These are phyloP conservation scores for Cutaneotrichosporon cyanovorans DNA, from an alignment of 1,284 basidiomycete species.

Conservation along the genomic window DNA sequence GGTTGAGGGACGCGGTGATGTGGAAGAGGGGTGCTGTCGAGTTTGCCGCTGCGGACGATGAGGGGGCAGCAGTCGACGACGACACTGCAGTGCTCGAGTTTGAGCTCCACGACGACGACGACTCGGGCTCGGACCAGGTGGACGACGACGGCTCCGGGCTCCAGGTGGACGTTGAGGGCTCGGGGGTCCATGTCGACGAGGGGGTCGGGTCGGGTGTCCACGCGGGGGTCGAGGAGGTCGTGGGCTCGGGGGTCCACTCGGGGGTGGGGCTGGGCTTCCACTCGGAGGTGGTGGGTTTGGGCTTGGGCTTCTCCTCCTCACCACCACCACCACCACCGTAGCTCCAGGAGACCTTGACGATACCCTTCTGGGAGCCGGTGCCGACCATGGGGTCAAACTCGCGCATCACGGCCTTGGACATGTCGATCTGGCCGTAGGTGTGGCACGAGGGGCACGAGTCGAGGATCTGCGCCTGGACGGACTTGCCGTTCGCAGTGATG, in stretches of 20 bases:
- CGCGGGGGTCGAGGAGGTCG: conserved; percentile 26
- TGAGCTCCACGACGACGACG: conserved; percentile 23
- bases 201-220: conserved; percentile 17
- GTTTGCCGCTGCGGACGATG: not conserved
- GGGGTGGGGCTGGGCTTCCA: conserved; percentile 3
- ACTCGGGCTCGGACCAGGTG: conserved; percentile 11
- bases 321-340: not conserved
- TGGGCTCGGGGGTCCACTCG: conserved; percentile 7
- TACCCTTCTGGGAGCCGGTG: not conserved
- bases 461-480: conserved; percentile 55
- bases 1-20: not conserved
- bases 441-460: conserved; percentile 51
- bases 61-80: not conserved
- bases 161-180: not conserved
- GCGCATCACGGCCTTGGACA: conserved; percentile 64
- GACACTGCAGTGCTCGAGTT: conserved; percentile 9
- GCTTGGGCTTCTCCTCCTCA: not conserved
- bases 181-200: not conserved
- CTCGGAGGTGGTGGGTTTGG: not conserved
- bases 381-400: not conserved
- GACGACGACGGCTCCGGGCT: conserved; percentile 2
- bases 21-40: not conserved
- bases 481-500: conserved; percentile 59
- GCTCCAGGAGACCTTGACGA: not conserved
- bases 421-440: conserved; percentile 60